phyloP scores from a whole-genome alignment of 169 alveolate species.

The Eimeria praecox region DNA sequence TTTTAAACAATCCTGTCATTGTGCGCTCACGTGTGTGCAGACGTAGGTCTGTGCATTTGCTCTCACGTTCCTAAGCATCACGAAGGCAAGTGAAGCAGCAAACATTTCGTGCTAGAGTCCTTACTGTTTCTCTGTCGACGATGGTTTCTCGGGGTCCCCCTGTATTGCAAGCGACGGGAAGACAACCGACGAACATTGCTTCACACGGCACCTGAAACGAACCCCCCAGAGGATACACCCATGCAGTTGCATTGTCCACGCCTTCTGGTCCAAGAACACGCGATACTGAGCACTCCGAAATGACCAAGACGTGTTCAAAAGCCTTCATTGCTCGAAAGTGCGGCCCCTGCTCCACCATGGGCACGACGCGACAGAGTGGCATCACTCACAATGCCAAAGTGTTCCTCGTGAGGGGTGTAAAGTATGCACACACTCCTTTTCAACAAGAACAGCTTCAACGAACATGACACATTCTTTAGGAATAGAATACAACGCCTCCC shows the following conservation, averaged over 20 bases:
- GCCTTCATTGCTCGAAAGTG: neutral
- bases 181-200: slow-evolving; percentile 88
- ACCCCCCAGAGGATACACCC: neutral
- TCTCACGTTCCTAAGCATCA: neutral
- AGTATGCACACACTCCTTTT: slow-evolving; percentile 90
- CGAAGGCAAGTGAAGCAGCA: neutral
- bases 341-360: neutral
- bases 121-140: slow-evolving; percentile 91
- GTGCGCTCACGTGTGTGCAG: neutral
- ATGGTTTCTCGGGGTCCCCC: slow-evolving; percentile 97
- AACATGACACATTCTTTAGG: slow-evolving; percentile 90
- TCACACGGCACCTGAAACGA: slow-evolving; percentile 79
- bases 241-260: neutral
- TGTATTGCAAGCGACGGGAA: slow-evolving; percentile 94
- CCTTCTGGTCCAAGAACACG: neutral
- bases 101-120: neutral
- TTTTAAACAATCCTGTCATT: neutral
- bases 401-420: slow-evolving; percentile 97
- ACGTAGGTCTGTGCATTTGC: neutral
- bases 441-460: slow-evolving; percentile 89
- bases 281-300: neutral
- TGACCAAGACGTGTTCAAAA: neutral
- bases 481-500: slow-evolving; percentile 86
- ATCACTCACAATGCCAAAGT: slow-evolving; percentile 96
- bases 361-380: neutral